Percentiles rank a stretch among this genome's conserved stretches.
phyloP scores from a whole-genome alignment of 306 rosid genomes.

The Geum urbanum region DNA sequence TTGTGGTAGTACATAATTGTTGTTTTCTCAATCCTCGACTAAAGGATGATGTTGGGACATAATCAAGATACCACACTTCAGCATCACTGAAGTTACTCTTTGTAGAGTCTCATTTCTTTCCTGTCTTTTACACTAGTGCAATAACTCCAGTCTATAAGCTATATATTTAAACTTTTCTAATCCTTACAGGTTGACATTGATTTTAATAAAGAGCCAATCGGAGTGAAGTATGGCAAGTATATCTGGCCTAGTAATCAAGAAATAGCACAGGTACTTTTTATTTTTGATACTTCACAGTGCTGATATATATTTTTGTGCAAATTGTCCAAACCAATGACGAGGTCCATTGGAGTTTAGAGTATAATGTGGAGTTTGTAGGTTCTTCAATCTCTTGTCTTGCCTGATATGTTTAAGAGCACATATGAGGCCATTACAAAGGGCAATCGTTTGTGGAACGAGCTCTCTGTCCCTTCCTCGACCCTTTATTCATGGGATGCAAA shows the following conservation, averaged over 20 bases:
- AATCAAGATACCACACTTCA: neutral
- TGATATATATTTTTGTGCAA: neutral
- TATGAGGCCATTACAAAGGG: conserved; percentile 37
- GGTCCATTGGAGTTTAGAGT: neutral
- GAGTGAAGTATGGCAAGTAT: conserved; percentile 34
- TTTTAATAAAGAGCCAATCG: conserved; percentile 42
- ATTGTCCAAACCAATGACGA: too few relatives aligned
- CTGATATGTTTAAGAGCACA: conserved; percentile 40
- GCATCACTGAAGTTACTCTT: too few relatives aligned
- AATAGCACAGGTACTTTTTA: conserved; percentile 29
- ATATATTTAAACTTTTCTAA: neutral
- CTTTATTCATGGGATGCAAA: conserved; percentile 39
- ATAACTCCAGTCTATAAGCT: too few relatives aligned
- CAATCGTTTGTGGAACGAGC: conserved; percentile 36
- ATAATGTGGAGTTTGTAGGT: conserved; percentile 18
- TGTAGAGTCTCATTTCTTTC: too few relatives aligned
- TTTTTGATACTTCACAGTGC: too few relatives aligned
- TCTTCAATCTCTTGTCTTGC: conserved; percentile 36
- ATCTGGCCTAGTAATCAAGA: conserved; percentile 50
- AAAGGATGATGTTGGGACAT: too few relatives aligned
- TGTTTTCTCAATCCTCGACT: too few relatives aligned
- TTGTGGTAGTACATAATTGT: too few relatives aligned
- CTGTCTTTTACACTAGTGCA: neutral
- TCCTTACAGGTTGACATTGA: conserved; percentile 40
- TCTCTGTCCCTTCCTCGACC: conserved; percentile 30